Percentiles rank a stretch among this genome's conserved stretches.
phyloP scores from a whole-genome alignment of 2,329 filamentous ascomycete species.

The Apiospora arundinis region DNA sequence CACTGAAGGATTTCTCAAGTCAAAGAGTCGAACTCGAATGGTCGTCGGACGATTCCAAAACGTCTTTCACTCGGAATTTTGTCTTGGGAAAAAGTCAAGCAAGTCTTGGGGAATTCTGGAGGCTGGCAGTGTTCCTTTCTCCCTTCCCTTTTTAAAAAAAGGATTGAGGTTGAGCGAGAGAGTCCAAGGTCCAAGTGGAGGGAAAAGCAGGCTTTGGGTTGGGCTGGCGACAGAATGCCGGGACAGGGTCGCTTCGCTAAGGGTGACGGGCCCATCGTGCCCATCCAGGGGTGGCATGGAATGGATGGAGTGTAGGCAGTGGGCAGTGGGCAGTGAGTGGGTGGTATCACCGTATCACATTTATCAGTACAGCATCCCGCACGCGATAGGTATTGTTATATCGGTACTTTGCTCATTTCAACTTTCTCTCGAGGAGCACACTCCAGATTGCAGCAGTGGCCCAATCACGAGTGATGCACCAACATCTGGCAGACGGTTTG shows the following conservation, averaged over 20 bases:
- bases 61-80: conserved; percentile 4
- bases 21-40: conserved; percentile 1
- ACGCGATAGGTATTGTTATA: conserved; percentile 17
- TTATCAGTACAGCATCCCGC: background rate
- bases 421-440: background rate
- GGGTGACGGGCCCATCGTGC: background rate
- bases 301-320: background rate
- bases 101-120: conserved; percentile 9
- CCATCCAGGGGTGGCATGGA: background rate
- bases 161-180: conserved; percentile 20
- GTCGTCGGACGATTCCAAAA: conserved; percentile 12
- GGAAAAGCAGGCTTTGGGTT: conserved; percentile 24
- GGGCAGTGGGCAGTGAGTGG: background rate
- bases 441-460: background rate
- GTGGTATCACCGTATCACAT: no score
- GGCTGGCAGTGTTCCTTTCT: conserved; percentile 17
- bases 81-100: conserved; percentile 16
- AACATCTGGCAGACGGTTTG: background rate
- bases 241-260: conserved; percentile 20
- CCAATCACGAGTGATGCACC: background rate
- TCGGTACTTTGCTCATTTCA: conserved; percentile 14
- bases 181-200: conserved; percentile 24
- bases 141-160: conserved; percentile 16
- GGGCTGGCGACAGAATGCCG: conserved; percentile 16
- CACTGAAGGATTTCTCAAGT: background rate